Conservation (phyloP, 2,329 filamentous ascomycete genomes). For the Fusarium xylarioides region DNA sequence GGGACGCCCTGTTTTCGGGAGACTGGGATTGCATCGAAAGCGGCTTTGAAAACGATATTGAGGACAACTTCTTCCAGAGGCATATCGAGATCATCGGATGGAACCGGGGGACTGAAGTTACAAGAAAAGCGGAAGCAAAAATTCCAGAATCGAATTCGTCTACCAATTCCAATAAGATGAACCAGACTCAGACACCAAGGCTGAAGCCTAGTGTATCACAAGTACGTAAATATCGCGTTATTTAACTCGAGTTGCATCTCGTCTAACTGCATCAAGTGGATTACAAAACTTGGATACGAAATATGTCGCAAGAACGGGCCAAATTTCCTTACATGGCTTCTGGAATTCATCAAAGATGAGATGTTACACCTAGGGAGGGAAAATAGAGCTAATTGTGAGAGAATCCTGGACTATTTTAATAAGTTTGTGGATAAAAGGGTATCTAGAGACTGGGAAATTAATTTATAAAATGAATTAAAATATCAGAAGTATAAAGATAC, state of each 20-base stretch:
- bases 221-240: neutral
- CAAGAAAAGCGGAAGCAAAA: neutral
- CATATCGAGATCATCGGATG: neutral
- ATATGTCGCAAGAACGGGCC: neutral
- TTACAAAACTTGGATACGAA: accelerated
- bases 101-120: accelerated
- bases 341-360: neutral
- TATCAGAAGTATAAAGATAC: neutral
- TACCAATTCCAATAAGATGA: neutral
- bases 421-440: neutral
- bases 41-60: neutral
- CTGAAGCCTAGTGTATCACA: neutral
- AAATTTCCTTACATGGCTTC: accelerated
- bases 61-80: neutral
- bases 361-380: neutral
- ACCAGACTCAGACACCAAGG: neutral
- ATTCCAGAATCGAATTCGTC: too few relatives aligned
- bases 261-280: neutral
- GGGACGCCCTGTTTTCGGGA: neutral
- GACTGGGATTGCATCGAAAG: accelerated
- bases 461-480: neutral
- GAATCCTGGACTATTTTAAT: neutral
- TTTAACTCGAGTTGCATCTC: neutral
- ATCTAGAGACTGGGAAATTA: neutral
- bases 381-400: neutral